Percentiles rank a stretch among this genome's conserved stretches.
Evolutionary conservation across 2,329 filamentous ascomycete species (phyloP).

Genomic region (Aspergillus aculeatinus): DNA sequence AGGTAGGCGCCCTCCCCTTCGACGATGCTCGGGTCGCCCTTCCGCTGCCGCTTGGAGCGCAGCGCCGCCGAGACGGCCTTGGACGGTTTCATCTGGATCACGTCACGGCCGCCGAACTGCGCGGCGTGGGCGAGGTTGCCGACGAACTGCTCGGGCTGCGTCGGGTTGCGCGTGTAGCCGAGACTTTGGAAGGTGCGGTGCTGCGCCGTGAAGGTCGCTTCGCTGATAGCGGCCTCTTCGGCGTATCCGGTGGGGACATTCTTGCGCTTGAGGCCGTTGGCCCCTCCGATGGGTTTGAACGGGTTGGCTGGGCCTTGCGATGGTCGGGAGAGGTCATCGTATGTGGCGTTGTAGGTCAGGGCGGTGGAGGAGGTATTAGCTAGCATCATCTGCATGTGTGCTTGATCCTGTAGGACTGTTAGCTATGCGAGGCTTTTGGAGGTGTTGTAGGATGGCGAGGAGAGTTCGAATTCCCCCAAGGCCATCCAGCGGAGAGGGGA

Average conservation of each 20-base stretch:
- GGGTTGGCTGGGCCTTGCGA: slow-evolving; percentile 71
- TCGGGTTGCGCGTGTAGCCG: slow-evolving; percentile 54
- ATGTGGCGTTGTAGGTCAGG: slow-evolving; percentile 60
- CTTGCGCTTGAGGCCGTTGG: slow-evolving; percentile 66
- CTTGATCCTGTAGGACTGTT: slow-evolving; percentile 48
- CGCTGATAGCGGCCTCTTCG: slow-evolving; percentile 83
- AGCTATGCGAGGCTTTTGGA: slow-evolving; percentile 28
- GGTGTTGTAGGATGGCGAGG: too few species aligned
- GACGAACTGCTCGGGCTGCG: slow-evolving; percentile 43
- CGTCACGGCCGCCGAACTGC: slow-evolving; percentile 52
- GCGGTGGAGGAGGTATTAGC: slow-evolving; percentile 52
- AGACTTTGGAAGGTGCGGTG: slow-evolving; percentile 77
- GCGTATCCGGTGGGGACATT: slow-evolving; percentile 83
- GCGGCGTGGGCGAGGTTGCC: slow-evolving; percentile 50
- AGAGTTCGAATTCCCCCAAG: not conserved
- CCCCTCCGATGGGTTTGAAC: slow-evolving; percentile 61
- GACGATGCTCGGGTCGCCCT: slow-evolving; percentile 78
- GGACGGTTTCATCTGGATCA: slow-evolving; percentile 54
- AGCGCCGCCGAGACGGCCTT: slow-evolving; percentile 71
- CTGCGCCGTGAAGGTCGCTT: slow-evolving; percentile 83
- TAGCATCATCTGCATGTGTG: slow-evolving; percentile 52
- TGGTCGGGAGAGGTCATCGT: slow-evolving; percentile 67
- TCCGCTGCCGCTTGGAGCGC: slow-evolving; percentile 75
- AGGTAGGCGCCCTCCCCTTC: slow-evolving; percentile 87
- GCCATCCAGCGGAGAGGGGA: not conserved